Percentiles rank a stretch among this genome's conserved stretches.
Evolutionary conservation across 148 eudicot species (phyloP).

Genomic region (Cornus florida): DNA sequence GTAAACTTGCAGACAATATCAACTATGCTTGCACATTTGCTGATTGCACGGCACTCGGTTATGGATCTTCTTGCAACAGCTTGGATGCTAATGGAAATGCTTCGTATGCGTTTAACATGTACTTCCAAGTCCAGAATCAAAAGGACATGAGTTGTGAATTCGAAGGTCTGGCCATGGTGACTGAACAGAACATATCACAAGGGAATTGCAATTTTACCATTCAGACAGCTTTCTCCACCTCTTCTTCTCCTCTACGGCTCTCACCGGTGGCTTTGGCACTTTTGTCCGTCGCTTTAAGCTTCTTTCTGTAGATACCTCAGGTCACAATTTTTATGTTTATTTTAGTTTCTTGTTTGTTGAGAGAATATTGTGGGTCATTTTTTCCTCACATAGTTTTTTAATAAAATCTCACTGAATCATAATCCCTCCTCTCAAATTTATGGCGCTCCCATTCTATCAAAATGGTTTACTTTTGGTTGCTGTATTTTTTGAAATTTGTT

Average conservation of each 20-base stretch:
- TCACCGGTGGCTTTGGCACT: constrained; percentile 12
- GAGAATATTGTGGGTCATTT: background rate
- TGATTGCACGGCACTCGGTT: constrained; percentile 83
- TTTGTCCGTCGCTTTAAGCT: constrained; percentile 18
- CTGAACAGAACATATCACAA: constrained; percentile 60
- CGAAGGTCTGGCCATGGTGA: constrained; percentile 61
- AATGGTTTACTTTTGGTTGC: background rate
- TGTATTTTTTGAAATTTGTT: too few relatives aligned
- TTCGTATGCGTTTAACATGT: constrained; percentile 79
- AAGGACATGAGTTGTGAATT: constrained; percentile 50
- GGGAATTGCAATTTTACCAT: constrained; percentile 72
- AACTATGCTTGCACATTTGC: constrained; percentile 62
- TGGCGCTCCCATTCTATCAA: background rate
- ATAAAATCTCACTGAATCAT: background rate
- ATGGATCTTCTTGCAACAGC: constrained; percentile 73
- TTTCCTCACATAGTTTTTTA: constrained; percentile 9
- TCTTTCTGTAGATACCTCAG: background rate
- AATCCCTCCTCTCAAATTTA: background rate
- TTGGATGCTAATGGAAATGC: constrained; percentile 64
- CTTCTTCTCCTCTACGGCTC: constrained; percentile 11
- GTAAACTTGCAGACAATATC: constrained; percentile 55
- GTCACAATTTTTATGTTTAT: background rate
- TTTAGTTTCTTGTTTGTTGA: background rate
- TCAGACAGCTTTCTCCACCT: constrained; percentile 45
- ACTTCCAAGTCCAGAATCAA: constrained; percentile 71